Conservation (phyloP, 768 basidiomycete species). For the Boletales sp. region DNA sequence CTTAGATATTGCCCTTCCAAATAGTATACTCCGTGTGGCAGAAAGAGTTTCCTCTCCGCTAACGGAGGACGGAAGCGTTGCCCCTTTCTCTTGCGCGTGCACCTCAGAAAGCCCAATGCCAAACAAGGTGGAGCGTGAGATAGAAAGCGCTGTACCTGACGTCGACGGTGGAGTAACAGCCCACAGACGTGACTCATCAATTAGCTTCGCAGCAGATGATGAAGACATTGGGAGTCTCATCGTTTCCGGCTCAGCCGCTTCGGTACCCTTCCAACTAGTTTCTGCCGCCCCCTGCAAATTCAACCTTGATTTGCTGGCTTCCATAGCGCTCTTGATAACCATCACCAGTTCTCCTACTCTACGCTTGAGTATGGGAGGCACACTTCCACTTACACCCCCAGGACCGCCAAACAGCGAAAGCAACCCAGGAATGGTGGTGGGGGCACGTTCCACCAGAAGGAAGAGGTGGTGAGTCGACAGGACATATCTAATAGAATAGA, state of each 20-base stretch:
- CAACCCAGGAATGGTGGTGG: slow-evolving; percentile 60
- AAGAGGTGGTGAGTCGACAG: slow-evolving; percentile 75
- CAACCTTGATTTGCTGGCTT: slow-evolving; percentile 8
- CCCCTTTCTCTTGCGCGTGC: slow-evolving; percentile 1
- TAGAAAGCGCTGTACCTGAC: slow-evolving; percentile 3
- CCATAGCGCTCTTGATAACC: slow-evolving; percentile 51
- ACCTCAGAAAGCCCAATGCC: slow-evolving; percentile 7
- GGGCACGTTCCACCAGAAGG: slow-evolving; percentile 65
- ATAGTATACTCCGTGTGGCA: slow-evolving; percentile 42
- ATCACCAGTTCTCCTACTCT: slow-evolving; percentile 62
- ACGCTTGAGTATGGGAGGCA: slow-evolving; percentile 61
- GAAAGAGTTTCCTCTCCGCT: slow-evolving; percentile 6
- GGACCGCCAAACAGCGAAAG: slow-evolving; percentile 49
- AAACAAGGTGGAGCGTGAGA: slow-evolving; percentile 27
- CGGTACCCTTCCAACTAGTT: neutral
- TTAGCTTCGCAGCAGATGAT: neutral
- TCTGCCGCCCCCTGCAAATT: neutral
- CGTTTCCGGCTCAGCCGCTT: slow-evolving; percentile 3
- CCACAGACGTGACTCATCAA: slow-evolving; percentile 22
- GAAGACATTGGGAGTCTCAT: slow-evolving; percentile 10
- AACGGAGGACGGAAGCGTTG: neutral
- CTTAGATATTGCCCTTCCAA: slow-evolving; percentile 30
- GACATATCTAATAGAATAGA: slow-evolving; percentile 50
- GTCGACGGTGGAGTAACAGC: neutral
- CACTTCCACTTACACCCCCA: slow-evolving; percentile 25